Evolutionary conservation across 805 yeast species (phyloP).

Genomic region (Candida maesae): DNA sequence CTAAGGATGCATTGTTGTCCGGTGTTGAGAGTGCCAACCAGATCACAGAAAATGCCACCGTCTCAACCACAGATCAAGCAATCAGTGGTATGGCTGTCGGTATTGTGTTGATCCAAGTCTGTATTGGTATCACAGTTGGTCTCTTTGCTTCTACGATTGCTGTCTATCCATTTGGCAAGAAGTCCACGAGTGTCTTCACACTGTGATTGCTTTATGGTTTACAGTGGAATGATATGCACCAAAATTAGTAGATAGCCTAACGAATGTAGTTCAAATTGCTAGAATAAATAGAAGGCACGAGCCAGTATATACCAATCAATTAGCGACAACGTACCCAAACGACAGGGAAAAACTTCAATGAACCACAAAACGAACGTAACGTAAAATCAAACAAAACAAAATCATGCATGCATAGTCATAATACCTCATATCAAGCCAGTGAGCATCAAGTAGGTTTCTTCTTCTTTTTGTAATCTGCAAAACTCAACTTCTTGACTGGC

Average conservation of each 20-base stretch:
- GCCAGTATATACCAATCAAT: too few relatives aligned
- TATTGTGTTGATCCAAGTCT: constrained; percentile 85
- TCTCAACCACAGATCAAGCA: constrained; percentile 18
- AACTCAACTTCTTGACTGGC: constrained; percentile 56
- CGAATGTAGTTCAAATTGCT: too few relatives aligned
- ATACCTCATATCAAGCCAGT: too few relatives aligned
- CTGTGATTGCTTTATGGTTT: too few relatives aligned
- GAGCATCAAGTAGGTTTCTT: constrained; percentile 25
- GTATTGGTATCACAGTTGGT: constrained; percentile 93
- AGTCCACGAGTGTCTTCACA: constrained; percentile 82
- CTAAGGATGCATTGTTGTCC: constrained; percentile 78
- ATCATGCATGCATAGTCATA: too few relatives aligned
- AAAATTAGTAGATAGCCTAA: too few relatives aligned
- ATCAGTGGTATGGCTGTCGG: constrained; percentile 52
- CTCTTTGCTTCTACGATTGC: constrained; percentile 85
- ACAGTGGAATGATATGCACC: too few relatives aligned
- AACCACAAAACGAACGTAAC: background rate
- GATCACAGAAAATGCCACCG: constrained; percentile 40
- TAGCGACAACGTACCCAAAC: too few relatives aligned
- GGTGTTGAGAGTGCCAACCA: constrained; percentile 76
- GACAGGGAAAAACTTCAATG: too few relatives aligned
- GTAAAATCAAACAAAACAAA: background rate
- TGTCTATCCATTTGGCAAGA: constrained; percentile 90
- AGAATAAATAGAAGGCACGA: too few relatives aligned
- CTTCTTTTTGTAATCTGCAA: constrained; percentile 72